Percentiles rank a stretch among this genome's conserved stretches.
Conservation (phyloP, 208 protist genomes). For the Herpetomonas tarakana region DNA sequence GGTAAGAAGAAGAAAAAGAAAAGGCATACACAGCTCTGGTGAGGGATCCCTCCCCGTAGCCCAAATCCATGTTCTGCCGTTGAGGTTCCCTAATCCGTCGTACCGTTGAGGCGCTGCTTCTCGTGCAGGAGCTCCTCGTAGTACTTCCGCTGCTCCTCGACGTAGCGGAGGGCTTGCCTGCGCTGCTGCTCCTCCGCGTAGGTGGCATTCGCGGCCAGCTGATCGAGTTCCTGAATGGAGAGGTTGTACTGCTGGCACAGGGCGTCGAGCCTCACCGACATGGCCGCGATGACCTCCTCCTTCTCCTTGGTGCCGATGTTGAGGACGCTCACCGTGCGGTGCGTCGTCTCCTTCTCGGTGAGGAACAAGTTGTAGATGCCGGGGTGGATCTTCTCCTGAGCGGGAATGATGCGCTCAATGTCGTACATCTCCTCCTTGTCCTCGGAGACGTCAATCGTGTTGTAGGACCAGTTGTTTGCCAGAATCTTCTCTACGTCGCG, state of each 20-base stretch:
- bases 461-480: slow-evolving; percentile 41
- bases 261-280: slow-evolving; percentile 46
- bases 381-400: slow-evolving; percentile 82
- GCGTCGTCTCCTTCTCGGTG: slow-evolving; percentile 66
- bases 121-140: slow-evolving; percentile 50
- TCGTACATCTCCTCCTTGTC: slow-evolving; percentile 63
- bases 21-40: no score
- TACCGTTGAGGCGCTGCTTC: slow-evolving; percentile 29
- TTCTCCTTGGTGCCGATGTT: slow-evolving; percentile 73
- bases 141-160: slow-evolving; percentile 61
- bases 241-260: slow-evolving; percentile 55
- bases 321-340: slow-evolving; percentile 62
- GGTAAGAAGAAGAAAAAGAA: slow-evolving; percentile 6
- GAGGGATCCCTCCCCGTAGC: no score
- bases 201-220: slow-evolving; percentile 51
- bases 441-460: slow-evolving; percentile 37
- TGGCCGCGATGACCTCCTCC: slow-evolving; percentile 68
- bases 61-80: no score
- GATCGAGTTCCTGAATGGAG: slow-evolving; percentile 72
- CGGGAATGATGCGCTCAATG: slow-evolving; percentile 77
- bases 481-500: slow-evolving; percentile 59
- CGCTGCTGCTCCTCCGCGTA: slow-evolving; percentile 75
- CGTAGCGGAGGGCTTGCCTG: slow-evolving; percentile 59
- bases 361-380: slow-evolving; percentile 83
- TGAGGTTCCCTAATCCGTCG: no score